These are phyloP conservation scores for Amniculicola lignicola DNA, from an alignment of 495 filamentous ascomycete genomes.

Conservation along the genomic window DNA sequence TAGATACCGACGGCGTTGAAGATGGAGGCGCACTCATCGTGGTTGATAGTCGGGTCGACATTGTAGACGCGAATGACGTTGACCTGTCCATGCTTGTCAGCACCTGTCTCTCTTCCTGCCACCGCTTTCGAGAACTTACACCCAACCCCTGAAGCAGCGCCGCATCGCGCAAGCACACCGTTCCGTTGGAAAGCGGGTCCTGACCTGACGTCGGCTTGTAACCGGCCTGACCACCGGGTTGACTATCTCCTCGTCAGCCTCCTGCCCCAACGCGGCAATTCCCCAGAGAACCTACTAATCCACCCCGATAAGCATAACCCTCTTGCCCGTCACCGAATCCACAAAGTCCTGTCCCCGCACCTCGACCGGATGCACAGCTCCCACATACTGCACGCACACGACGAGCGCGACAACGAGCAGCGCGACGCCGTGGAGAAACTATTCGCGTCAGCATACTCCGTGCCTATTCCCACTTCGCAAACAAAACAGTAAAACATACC, in stretches of 20 bases:
- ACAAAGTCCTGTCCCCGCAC: slow-evolving; percentile 79
- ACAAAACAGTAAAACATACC: slow-evolving; percentile 8
- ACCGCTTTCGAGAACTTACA: slow-evolving; percentile 20
- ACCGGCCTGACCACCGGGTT: slow-evolving; percentile 82
- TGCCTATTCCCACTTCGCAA: no score
- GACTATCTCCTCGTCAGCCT: slow-evolving; percentile 47
- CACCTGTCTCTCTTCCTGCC: background rate
- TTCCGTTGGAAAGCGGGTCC: slow-evolving; percentile 74
- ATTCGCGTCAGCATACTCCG: no score
- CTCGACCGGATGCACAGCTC: slow-evolving; percentile 68
- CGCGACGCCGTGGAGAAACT: slow-evolving; percentile 11
- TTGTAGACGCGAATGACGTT: slow-evolving; percentile 97
- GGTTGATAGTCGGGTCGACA: slow-evolving; percentile 75
- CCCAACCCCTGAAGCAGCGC: slow-evolving; percentile 84
- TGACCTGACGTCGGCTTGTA: slow-evolving; percentile 59
- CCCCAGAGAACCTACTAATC: slow-evolving; percentile 49
- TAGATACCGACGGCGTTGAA: slow-evolving; percentile 85
- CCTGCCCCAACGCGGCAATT: background rate
- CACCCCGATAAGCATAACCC: slow-evolving; percentile 85
- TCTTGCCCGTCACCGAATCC: slow-evolving; percentile 70
- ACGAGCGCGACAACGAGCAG: slow-evolving; percentile 28
- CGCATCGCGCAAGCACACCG: slow-evolving; percentile 82
- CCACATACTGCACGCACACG: slow-evolving; percentile 57
- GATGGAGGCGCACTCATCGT: slow-evolving; percentile 84
- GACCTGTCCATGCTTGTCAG: slow-evolving; percentile 39